Conservation (phyloP, 2,329 filamentous ascomycete genomes). For the Microascus cirrosus region DNA sequence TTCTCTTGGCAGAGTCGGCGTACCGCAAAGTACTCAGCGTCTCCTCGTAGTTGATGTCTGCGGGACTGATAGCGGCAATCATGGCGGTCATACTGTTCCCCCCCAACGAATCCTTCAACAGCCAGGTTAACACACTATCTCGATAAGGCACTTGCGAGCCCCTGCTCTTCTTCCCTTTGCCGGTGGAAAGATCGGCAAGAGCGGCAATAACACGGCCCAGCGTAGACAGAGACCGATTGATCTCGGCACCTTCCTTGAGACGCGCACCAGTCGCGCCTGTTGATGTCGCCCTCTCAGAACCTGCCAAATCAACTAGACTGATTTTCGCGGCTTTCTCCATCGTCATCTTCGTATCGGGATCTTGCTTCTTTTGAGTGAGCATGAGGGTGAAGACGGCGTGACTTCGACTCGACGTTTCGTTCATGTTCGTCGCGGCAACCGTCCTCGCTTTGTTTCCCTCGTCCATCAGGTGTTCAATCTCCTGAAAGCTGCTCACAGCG, state of each 20-base stretch:
- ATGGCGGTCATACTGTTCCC: constrained; percentile 99
- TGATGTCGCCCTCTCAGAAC: constrained; percentile 93
- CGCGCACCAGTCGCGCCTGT: constrained; percentile 93
- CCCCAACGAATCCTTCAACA: constrained; percentile 91
- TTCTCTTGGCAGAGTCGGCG: constrained; percentile 93
- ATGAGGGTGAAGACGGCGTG: constrained; percentile 97
- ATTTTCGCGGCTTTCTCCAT: constrained; percentile 98
- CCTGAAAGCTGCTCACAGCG: constrained; percentile 82
- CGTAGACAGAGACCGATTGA: constrained; percentile 93
- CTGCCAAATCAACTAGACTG: constrained; percentile 92
- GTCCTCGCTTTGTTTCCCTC: constrained; percentile 98
- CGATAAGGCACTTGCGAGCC: constrained; percentile 79
- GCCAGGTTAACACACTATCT: constrained; percentile 93
- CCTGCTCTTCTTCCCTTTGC: constrained; percentile 64
- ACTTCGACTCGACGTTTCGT: constrained; percentile 96
- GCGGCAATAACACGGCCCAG: constrained; percentile 95
- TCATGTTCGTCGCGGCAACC: constrained; percentile 98
- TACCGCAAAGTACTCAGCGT: constrained; percentile 92
- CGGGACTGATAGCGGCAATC: constrained; percentile 97
- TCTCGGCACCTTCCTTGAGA: constrained; percentile 94
- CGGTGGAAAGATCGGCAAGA: constrained; percentile 77
- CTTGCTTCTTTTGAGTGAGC: constrained; percentile 84
- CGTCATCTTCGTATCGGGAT: constrained; percentile 89
- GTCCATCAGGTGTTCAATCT: constrained; percentile 98
- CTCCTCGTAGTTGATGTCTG: constrained; percentile 98